phyloP scores from a whole-genome alignment of 441 rosid genomes.

The Dalechampia spathulata region DNA sequence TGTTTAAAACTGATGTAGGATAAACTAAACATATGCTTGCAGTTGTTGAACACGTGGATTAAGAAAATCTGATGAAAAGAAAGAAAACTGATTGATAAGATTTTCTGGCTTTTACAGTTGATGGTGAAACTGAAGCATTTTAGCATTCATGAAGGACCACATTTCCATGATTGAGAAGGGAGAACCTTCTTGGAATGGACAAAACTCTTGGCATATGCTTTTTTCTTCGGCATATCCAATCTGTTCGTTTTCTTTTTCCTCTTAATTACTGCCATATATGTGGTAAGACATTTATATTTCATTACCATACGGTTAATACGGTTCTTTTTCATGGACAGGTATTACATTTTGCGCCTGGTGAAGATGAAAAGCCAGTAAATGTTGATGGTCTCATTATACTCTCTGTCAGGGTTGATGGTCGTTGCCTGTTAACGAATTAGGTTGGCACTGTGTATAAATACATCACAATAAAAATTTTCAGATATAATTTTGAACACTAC shows the following conservation, averaged over 20 bases:
- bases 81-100: neutral
- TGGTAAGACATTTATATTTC: too few species aligned
- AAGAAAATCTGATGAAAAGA: neutral
- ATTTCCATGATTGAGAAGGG: neutral
- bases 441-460: too few species aligned
- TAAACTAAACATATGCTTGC: neutral
- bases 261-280: too few species aligned
- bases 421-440: too few species aligned
- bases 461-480: too few species aligned
- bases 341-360: too few species aligned
- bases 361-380: too few species aligned
- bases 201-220: slow-evolving; percentile 10
- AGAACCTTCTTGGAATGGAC: neutral
- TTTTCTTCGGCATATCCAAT: slow-evolving; percentile 5
- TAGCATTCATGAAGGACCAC: neutral
- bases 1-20: neutral
- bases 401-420: too few species aligned
- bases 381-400: too few species aligned
- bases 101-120: neutral
- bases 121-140: neutral
- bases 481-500: too few species aligned
- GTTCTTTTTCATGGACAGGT: too few species aligned
- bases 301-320: too few species aligned
- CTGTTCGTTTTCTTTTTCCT: neutral
- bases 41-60: neutral